phyloP scores from a whole-genome alignment of 805 yeast genomes.

The Metschnikowia kunwiensis region DNA sequence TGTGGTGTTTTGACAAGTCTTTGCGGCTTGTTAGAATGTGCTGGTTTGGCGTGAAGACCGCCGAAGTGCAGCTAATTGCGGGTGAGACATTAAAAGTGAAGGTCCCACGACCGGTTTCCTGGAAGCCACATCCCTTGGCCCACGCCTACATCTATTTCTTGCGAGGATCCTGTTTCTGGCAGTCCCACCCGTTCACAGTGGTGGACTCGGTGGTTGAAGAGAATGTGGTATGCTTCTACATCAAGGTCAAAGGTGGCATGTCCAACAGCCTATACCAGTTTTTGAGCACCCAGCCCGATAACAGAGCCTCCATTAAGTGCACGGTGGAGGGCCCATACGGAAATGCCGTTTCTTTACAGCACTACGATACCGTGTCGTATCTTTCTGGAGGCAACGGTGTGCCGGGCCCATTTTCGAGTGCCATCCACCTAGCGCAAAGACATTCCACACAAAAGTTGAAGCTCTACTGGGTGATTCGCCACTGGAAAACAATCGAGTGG shows the following conservation, averaged over 20 bases:
- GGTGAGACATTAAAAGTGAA: constrained; percentile 48
- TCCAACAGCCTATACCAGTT: constrained; percentile 40
- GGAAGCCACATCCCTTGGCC: constrained; percentile 53
- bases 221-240: constrained; percentile 40
- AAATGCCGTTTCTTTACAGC: constrained; percentile 42
- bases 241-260: constrained; percentile 56
- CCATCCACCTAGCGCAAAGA: constrained; percentile 22
- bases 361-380: constrained; percentile 46
- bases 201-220: constrained; percentile 40
- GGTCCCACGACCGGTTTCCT: constrained; percentile 45
- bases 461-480: constrained; percentile 37
- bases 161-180: constrained; percentile 54
- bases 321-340: constrained; percentile 65
- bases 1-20: constrained; percentile 43
- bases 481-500: constrained; percentile 37
- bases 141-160: constrained; percentile 57
- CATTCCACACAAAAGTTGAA: constrained; percentile 9
- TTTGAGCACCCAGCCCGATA: constrained; percentile 26
- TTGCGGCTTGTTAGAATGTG: constrained; percentile 32
- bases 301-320: constrained; percentile 37
- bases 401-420: constrained; percentile 52
- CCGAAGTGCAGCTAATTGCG: constrained; percentile 34
- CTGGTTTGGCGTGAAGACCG: constrained; percentile 34
- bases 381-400: constrained; percentile 66
- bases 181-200: constrained; percentile 71